Evolutionary conservation across 441 rosid species (phyloP).

Genomic region (Corymbia citriodora): DNA sequence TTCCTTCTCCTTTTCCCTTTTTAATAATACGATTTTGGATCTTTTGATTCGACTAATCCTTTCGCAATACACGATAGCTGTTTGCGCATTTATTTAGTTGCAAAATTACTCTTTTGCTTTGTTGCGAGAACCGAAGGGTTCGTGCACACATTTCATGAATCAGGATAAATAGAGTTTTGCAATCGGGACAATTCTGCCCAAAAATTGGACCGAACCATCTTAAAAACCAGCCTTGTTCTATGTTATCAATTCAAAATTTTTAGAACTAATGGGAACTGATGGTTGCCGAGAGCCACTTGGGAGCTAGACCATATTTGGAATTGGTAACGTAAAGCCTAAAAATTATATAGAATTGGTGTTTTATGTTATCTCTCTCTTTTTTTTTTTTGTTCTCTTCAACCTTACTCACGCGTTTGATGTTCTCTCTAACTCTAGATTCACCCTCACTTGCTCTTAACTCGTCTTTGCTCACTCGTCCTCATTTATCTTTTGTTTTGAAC

Average conservation of each 20-base stretch:
- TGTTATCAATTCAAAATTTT: too few species aligned
- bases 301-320: too few species aligned
- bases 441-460: neutral
- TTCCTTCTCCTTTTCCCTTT: neutral
- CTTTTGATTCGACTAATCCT: neutral
- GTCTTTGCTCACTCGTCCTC: fast-evolving
- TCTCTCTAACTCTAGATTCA: neutral
- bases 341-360: too few species aligned
- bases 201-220: fast-evolving
- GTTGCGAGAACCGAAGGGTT: fast-evolving
- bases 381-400: neutral
- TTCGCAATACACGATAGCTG: fast-evolving
- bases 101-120: neutral
- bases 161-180: fast-evolving
- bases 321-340: too few species aligned
- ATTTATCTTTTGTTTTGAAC: too few species aligned
- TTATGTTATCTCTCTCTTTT: too few species aligned
- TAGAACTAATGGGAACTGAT: neutral
- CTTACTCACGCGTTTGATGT: too few species aligned
- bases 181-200: fast-evolving
- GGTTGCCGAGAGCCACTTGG: neutral
- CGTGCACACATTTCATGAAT: too few species aligned
- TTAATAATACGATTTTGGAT: neutral
- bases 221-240: fast-evolving
- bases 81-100: neutral